These are phyloP conservation scores for Grigorovia humatica DNA, from an alignment of 805 yeast species.

Conservation along the genomic window DNA sequence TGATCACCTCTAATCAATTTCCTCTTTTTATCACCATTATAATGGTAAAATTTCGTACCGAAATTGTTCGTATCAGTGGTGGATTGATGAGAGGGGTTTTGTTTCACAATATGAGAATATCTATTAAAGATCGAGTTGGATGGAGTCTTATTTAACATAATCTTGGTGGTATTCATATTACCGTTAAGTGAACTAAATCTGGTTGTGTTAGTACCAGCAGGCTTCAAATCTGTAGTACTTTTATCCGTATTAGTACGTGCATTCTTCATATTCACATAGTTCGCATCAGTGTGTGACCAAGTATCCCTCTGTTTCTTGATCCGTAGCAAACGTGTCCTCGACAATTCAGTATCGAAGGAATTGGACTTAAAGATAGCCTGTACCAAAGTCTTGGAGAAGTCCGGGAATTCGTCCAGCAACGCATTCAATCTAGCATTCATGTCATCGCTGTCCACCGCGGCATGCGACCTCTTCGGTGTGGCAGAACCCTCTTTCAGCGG, in stretches of 20 bases:
- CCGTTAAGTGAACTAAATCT: not conserved
- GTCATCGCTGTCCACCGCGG: slow-evolving; percentile 5
- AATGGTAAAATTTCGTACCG: not conserved
- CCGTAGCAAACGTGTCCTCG: slow-evolving; percentile 26
- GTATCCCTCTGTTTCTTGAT: slow-evolving; percentile 20
- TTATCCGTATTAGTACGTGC: not conserved
- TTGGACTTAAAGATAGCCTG: slow-evolving; percentile 33
- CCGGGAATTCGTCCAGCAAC: slow-evolving; percentile 23
- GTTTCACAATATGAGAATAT: slow-evolving; percentile 24
- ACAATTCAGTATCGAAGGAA: slow-evolving; percentile 27
- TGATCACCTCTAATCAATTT: slow-evolving; percentile 32
- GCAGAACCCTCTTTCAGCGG: slow-evolving; percentile 13
- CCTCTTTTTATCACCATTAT: slow-evolving; percentile 26
- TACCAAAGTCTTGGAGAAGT: slow-evolving; percentile 27
- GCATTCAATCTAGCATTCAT: slow-evolving; percentile 10
- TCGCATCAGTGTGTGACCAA: slow-evolving; percentile 11
- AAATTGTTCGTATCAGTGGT: not conserved
- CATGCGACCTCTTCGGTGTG: not conserved
- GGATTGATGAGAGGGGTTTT: not conserved
- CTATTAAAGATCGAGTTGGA: slow-evolving; percentile 31
- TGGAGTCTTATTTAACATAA: slow-evolving; percentile 27
- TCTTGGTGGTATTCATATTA: slow-evolving; percentile 15
- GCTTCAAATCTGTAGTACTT: not conserved
- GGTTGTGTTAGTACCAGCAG: not conserved
- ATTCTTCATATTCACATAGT: not conserved